Base-by-base conservation (phyloP, 108 stramenopile species). In the Stephanodiscus triporus region DNA sequence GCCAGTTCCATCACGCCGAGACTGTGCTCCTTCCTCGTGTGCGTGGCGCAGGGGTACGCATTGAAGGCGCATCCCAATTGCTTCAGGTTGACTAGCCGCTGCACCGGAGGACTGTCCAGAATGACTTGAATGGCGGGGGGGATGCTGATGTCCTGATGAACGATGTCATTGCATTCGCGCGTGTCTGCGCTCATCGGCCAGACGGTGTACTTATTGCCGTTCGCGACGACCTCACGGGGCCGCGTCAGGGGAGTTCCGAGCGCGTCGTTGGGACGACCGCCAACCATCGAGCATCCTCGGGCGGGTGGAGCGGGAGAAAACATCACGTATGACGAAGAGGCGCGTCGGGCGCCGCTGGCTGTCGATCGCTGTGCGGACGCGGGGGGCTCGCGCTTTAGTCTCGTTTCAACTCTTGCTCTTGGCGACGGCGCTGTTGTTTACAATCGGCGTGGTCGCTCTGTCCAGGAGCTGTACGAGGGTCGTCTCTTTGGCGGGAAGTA, bases 11-110 rank as follows among this genome's bases (percentile, higher is more conserved):
- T 93, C 10, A 97, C 96, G 16, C 75, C 75, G 14, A 75, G 47
- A 58, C 77, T 85, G 62, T 94, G 92, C 56, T 92, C 88, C 70
- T 96, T 95, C 16, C 97, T 82, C 6, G 82, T 88, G 82, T 97
- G 96, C 49, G 92, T 92, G 24, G 86, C 89, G 47, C 68, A 81
- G 1, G 86, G 77, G 69, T 90, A 98, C 1, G 95, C 89, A 34
- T 78, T 81, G 43, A 84, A 73, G 16, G 92, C 67, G 29, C 84
- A 86, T 4, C 95, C 96, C 47, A 96, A 82, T 75, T 98, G 97
- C 40, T 88, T 85, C 43, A 98, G 70, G 9, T 78, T 65, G 10
- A 91, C 84, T 13, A 97, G 87, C 5, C 97, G 87, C 66, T 98
- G 95, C 23, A 95, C 84, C 16, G 81, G 81, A 0, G 75, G 64